Conservation (phyloP, 371 early-diverging fungal genomes). For the Apophysomyces sp. region DNA sequence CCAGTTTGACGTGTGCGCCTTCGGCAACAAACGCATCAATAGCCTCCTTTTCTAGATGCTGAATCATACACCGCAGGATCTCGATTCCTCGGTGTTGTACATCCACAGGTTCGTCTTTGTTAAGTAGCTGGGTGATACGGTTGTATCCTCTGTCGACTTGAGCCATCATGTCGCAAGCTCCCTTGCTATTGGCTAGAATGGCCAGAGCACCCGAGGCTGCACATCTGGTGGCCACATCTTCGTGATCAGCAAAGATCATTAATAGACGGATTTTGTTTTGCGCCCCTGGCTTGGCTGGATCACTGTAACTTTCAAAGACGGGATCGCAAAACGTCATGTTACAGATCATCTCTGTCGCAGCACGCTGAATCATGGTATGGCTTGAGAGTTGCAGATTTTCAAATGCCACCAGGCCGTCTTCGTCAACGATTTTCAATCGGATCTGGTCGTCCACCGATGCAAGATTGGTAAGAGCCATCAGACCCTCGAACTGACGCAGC, state of each 20-base stretch:
- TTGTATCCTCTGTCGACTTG: constrained; percentile 54
- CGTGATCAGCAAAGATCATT: constrained; percentile 83
- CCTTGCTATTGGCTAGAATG: constrained; percentile 64
- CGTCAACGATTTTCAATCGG: constrained; percentile 44
- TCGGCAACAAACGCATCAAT: constrained; percentile 25
- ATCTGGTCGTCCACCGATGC: constrained; percentile 63
- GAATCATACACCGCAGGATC: constrained; percentile 46
- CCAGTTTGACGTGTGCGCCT: constrained; percentile 33
- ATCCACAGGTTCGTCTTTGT: constrained; percentile 34
- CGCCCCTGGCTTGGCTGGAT: constrained; percentile 30
- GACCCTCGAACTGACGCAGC: constrained; percentile 84
- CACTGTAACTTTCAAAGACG: constrained; percentile 77
- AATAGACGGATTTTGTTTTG: constrained; percentile 69
- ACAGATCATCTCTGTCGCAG: constrained; percentile 91
- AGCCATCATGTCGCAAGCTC: constrained; percentile 55
- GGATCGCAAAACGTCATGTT: constrained; percentile 87
- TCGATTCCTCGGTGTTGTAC: constrained; percentile 59
- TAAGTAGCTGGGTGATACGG: constrained; percentile 44
- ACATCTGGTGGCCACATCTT: constrained; percentile 79
- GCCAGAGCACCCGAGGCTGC: constrained; percentile 92
- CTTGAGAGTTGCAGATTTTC: constrained; percentile 82
- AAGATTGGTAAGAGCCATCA: constrained; percentile 93
- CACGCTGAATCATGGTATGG: constrained; percentile 81
- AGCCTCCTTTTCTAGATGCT: constrained; percentile 28
- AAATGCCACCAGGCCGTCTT: constrained; percentile 67